Percentiles rank a stretch among this genome's conserved stretches.
Conservation (phyloP, 176 grass and related monocot species). For the Zea luxurians region DNA sequence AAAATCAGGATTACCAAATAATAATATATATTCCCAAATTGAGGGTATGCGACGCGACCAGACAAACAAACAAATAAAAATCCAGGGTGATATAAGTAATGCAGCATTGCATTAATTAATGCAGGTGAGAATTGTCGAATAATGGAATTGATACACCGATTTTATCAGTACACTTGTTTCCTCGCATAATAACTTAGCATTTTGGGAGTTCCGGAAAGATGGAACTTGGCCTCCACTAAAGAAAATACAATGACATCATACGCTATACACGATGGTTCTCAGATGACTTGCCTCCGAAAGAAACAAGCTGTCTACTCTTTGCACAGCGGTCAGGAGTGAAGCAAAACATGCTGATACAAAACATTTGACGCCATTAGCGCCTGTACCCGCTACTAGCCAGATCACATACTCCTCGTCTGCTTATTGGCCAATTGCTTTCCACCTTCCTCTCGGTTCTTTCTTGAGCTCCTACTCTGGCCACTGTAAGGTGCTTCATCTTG, state of each 20-base stretch:
- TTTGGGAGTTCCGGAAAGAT: constrained; percentile 34
- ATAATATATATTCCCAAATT: background rate
- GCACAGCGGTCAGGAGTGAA: constrained; percentile 33
- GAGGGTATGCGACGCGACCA: background rate
- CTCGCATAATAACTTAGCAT: constrained; percentile 48
- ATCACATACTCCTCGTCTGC: constrained; percentile 38
- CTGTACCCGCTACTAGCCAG: constrained; percentile 33
- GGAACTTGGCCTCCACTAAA: constrained; percentile 46
- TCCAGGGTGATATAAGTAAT: background rate
- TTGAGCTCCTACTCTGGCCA: constrained; percentile 31
- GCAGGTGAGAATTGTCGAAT: constrained; percentile 37
- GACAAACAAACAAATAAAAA: background rate
- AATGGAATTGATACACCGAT: constrained; percentile 40
- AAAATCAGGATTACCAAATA: too few species aligned
- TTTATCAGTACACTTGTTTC: constrained; percentile 24
- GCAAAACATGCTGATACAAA: constrained; percentile 49
- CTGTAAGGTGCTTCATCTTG: constrained; percentile 43
- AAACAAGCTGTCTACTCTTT: constrained; percentile 39
- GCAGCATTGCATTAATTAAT: constrained; percentile 26
- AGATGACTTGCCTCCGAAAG: constrained; percentile 36
- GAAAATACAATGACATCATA: constrained; percentile 41
- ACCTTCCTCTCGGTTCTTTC: constrained; percentile 28
- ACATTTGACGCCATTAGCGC: constrained; percentile 32
- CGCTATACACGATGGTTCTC: constrained; percentile 55
- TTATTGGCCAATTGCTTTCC: constrained; percentile 43